Conservation (phyloP, 164 flowering plant genomes). For the Pachysandra terminalis region DNA sequence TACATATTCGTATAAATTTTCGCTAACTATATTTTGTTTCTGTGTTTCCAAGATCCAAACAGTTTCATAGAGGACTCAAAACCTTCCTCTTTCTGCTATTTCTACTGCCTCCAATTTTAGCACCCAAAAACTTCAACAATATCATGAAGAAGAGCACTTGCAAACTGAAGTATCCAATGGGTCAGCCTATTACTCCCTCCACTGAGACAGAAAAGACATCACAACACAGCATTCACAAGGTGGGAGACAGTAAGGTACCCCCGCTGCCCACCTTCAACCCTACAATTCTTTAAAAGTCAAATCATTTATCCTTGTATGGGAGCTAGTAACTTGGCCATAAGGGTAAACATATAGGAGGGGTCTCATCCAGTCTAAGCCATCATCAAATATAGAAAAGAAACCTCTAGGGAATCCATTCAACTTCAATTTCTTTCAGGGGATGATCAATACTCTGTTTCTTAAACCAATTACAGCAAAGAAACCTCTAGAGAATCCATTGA, state of each 20-base stretch:
- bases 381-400: neutral
- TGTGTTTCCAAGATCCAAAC: too few relatives aligned
- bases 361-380: neutral
- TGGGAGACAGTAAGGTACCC: constrained; percentile 33
- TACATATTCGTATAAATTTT: too few relatives aligned
- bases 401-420: neutral
- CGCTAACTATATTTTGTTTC: too few relatives aligned
- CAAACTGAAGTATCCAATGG: constrained; percentile 1
- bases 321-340: neutral
- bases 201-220: constrained; percentile 32
- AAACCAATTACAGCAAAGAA: neutral
- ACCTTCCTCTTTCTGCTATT: neutral
- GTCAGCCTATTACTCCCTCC: constrained; percentile 14
- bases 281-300: constrained; percentile 13
- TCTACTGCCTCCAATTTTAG: neutral
- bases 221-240: constrained; percentile 12
- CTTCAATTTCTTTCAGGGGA: neutral
- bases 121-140: neutral
- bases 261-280: constrained; percentile 22
- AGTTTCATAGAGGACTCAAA: too few relatives aligned
- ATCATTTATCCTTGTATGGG: constrained; percentile 7
- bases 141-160: constrained; percentile 12
- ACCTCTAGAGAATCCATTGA: neutral
- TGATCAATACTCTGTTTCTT: neutral
- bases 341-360: neutral